Percentiles rank a stretch among this genome's conserved stretches.
These are phyloP conservation scores for Cudoniella acicularis DNA, from an alignment of 495 filamentous ascomycete species.

Conservation along the genomic window DNA sequence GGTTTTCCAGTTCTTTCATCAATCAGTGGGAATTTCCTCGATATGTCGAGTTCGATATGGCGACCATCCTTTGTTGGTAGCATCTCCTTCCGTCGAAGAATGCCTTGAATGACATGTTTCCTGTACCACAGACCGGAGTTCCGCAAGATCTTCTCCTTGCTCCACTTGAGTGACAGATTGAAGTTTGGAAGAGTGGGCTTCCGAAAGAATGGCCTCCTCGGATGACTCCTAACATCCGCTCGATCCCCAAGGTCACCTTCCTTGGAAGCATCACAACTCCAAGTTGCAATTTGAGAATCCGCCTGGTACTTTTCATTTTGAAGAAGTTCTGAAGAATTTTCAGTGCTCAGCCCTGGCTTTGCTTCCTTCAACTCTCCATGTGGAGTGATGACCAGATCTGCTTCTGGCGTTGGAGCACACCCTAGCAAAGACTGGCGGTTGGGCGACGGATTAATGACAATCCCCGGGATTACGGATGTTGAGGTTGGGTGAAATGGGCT, in stretches of 20 bases:
- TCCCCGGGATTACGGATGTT: too few species aligned
- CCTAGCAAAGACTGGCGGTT: too few species aligned
- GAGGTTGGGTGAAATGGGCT: too few species aligned
- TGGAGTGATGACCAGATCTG: too few species aligned
- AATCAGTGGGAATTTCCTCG: conserved; percentile 45
- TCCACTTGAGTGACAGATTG: neutral
- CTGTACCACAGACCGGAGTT: neutral
- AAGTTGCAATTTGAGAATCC: neutral
- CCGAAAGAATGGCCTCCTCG: too few species aligned
- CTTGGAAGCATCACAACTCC: neutral
- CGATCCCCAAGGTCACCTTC: neutral
- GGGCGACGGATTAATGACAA: too few species aligned
- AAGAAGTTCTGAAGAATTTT: neutral
- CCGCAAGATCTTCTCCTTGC: neutral
- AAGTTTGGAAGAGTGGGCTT: neutral
- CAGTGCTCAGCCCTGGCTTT: neutral
- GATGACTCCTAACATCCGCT: neutral
- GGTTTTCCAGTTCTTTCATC: conserved; percentile 74
- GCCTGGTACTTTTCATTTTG: neutral
- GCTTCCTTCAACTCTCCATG: too few species aligned
- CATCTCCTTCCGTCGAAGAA: conserved; percentile 11
- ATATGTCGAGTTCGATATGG: conserved; percentile 51
- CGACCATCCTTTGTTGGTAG: conserved; percentile 29
- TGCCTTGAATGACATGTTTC: neutral
- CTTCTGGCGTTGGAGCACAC: too few species aligned